Base-by-base conservation (phyloP, 2,329 filamentous ascomycete genomes). In the Aureobasidium uvarum region DNA sequence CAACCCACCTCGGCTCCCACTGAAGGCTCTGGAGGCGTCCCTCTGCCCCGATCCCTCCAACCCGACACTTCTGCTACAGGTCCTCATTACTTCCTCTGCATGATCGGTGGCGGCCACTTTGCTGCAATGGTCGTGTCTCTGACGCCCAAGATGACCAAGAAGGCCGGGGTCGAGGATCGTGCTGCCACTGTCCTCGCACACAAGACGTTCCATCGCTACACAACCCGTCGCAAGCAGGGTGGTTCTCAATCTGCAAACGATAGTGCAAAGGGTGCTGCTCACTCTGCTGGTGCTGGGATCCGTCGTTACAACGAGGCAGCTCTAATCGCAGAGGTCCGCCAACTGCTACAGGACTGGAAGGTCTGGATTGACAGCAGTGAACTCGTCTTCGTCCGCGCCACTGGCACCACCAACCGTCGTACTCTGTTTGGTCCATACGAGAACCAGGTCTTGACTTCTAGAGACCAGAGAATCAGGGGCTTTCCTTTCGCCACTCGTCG, bases 81-180 rank as follows among this genome's bases (percentile, higher is more conserved):
- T 8, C 91, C 92, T 2, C 93, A 98, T 74, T 87, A 96, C 58
- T 98, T 99, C 74, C 84, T 99, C 55, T 98, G 93, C 77, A 99
- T 99, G 95, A 96, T 99, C 59, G 95, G 95, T 28, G 95, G 95
- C 67, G 95, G 95, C 0, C 95, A 99, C 75, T 99, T 99, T 74
- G 95, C 95, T 0, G 95, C 91, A 59, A 98, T 98, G 93, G 83
- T 98, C 13, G 90, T 99, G 13, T 92, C 92, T 0, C 83, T 98
- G 4, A 87, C 91, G 0, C 93, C 95, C 0, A 90, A 92, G 68
- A 81, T 89, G 62, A 85, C 86, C 43, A 94, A 91, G 74, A 86
- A 86, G 62, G 80, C 83, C 18, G 89, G 90, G 0, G 83, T 89
- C 1, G 85, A 96, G 74, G 92, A 96, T 69, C 85, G 91, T 62